Conservation (phyloP, 495 filamentous ascomycete genomes). For the Podospora comata region DNA sequence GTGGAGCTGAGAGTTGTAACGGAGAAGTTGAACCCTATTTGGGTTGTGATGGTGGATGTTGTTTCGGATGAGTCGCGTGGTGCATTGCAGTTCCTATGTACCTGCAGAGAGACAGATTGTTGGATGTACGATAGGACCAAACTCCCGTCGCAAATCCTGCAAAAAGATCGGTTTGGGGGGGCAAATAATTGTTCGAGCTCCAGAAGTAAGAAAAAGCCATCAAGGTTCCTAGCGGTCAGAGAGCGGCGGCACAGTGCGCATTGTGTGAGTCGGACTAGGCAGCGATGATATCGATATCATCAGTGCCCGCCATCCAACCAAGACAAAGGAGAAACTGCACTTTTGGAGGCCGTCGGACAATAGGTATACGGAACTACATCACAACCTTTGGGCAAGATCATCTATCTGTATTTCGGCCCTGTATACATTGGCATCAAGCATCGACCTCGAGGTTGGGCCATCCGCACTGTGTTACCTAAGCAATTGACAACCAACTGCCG, state of each 20-base stretch:
- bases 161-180: slow-evolving; percentile 9
- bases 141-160: not conserved
- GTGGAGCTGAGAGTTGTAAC: not conserved
- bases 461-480: not conserved
- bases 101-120: not conserved
- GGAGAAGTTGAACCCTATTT: slow-evolving; percentile 5
- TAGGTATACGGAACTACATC: not conserved
- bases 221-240: not conserved
- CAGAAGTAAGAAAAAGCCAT: not conserved
- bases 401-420: too few species aligned
- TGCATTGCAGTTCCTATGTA: slow-evolving; percentile 10
- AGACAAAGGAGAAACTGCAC: too few species aligned
- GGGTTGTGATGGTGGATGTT: slow-evolving; percentile 10
- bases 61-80: not conserved
- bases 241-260: slow-evolving; percentile 8
- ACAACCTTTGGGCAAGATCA: too few species aligned
- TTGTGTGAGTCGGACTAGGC: not conserved
- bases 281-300: not conserved
- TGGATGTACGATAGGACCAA: not conserved
- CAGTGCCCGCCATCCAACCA: too few species aligned
- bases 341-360: too few species aligned
- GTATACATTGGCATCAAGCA: not conserved
- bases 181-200: not conserved
- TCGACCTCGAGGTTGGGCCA: not conserved
- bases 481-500: not conserved